These are phyloP conservation scores for Pestalotiopsis sp. DNA, from an alignment of 2,329 filamentous ascomycete genomes.

Conservation along the genomic window DNA sequence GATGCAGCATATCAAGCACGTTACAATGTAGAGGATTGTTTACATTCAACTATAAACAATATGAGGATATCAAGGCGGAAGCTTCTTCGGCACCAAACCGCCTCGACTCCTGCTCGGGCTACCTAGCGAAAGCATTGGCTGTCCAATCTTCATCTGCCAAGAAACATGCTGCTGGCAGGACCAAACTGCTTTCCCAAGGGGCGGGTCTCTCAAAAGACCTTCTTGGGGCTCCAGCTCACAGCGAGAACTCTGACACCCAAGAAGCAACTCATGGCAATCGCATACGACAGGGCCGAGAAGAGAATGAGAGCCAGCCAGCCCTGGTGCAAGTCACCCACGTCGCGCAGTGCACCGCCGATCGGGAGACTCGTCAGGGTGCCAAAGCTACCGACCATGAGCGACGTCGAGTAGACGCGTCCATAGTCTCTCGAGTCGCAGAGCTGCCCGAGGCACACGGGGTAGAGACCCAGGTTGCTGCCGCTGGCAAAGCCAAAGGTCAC, in stretches of 20 bases:
- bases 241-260: slow-evolving; percentile 25
- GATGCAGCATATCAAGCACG: too few relatives aligned
- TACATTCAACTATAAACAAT: not conserved
- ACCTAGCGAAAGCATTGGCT: not conserved
- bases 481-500: slow-evolving; percentile 77
- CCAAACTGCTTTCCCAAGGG: not conserved
- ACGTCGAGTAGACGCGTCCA: slow-evolving; percentile 73
- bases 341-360: slow-evolving; percentile 39
- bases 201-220: slow-evolving; percentile 19
- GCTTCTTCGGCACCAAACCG: slow-evolving; percentile 7
- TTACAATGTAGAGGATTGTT: not conserved
- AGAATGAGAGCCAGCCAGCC: slow-evolving; percentile 27
- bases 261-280: slow-evolving; percentile 29
- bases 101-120: not conserved
- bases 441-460: slow-evolving; percentile 79
- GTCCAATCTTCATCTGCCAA: not conserved
- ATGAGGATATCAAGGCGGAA: not conserved
- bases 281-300: slow-evolving; percentile 28
- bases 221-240: slow-evolving; percentile 26
- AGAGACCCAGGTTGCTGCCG: slow-evolving; percentile 75
- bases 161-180: not conserved
- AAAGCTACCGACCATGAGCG: slow-evolving; percentile 76
- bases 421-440: slow-evolving; percentile 76
- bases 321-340: slow-evolving; percentile 20
- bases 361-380: slow-evolving; percentile 55